A percentile compares a stretch with the other conserved stretches of the same genome.
Evolutionary conservation across 495 filamentous ascomycete species (phyloP).

Genomic region (Aspergillus ostianus): DNA sequence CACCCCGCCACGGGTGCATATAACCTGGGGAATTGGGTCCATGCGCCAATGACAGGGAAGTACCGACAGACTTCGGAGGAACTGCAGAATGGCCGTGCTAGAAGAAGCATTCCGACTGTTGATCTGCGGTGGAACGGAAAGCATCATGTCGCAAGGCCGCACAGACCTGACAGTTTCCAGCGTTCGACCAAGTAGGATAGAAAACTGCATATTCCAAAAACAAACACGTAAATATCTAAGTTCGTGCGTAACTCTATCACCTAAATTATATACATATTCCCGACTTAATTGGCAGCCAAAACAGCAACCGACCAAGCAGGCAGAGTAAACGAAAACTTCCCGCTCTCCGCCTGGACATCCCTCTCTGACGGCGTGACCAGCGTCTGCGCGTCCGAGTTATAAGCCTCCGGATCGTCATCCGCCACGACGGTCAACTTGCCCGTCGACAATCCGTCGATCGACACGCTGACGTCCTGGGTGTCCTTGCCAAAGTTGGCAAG

Average conservation of each 20-base stretch:
- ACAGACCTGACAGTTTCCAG: too few species aligned
- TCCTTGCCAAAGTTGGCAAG: conserved; percentile 20
- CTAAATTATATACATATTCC: too few species aligned
- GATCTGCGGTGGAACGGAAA: too few species aligned
- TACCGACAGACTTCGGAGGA: too few species aligned
- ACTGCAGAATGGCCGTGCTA: too few species aligned
- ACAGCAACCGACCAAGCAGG: conserved; percentile 14
- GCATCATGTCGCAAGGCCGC: too few species aligned
- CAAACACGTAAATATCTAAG: not conserved
- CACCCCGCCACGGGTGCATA: too few species aligned
- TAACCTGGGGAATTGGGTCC: too few species aligned
- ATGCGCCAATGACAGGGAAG: too few species aligned
- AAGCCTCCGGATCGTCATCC: conserved; percentile 36
- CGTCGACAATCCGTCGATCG: conserved; percentile 24
- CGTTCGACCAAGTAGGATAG: too few species aligned
- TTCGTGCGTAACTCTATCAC: not conserved
- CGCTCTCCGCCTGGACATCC: conserved; percentile 6
- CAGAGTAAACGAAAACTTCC: conserved; percentile 11
- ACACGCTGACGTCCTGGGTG: conserved; percentile 24
- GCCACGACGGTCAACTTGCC: conserved; percentile 41
- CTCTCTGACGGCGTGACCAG: conserved; percentile 16
- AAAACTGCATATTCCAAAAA: too few species aligned
- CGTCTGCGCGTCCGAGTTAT: conserved; percentile 26
- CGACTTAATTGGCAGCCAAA: conserved; percentile 7
- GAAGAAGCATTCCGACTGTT: too few species aligned